These are phyloP conservation scores for Fusarium tricinctum DNA, from an alignment of 2,329 filamentous ascomycete genomes.

Conservation along the genomic window DNA sequence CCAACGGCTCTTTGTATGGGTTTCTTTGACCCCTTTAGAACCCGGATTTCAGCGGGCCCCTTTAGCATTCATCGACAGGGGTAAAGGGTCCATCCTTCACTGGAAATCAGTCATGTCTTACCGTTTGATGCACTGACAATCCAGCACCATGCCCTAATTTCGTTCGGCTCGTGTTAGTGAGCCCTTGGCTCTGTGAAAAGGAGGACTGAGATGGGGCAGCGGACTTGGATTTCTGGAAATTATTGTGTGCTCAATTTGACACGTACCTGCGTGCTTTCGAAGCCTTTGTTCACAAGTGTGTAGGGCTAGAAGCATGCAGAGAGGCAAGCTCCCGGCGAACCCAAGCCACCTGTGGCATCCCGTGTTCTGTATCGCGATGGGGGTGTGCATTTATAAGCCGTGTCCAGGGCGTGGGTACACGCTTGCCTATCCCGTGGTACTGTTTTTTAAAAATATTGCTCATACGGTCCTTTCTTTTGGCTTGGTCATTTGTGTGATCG, in stretches of 20 bases:
- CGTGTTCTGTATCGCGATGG: constrained; percentile 32
- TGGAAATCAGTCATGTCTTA: constrained; percentile 32
- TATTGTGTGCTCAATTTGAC: constrained; percentile 39
- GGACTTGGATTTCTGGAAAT: constrained; percentile 35
- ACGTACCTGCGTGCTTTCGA: constrained; percentile 39
- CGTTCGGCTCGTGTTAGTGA: constrained; percentile 29
- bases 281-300: constrained; percentile 28
- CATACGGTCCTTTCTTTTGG: constrained; percentile 39
- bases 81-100: constrained; percentile 30
- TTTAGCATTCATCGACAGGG: constrained; percentile 35
- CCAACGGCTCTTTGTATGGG: constrained; percentile 16
- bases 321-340: constrained; percentile 37
- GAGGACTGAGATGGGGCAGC: constrained; percentile 42
- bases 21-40: constrained; percentile 25
- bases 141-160: constrained; percentile 42
- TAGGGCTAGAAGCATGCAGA: constrained; percentile 42
- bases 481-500: constrained; percentile 34
- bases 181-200: constrained; percentile 35
- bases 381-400: constrained; percentile 43
- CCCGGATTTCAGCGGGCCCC: constrained; percentile 28
- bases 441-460: constrained; percentile 36
- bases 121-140: constrained; percentile 39
- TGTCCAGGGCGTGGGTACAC: constrained; percentile 29
- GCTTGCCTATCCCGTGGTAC: constrained; percentile 44
- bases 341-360: constrained; percentile 39